Evolutionary conservation across 2,329 filamentous ascomycete species (phyloP).

Genomic region (Aaosphaeria pasadenensis): DNA sequence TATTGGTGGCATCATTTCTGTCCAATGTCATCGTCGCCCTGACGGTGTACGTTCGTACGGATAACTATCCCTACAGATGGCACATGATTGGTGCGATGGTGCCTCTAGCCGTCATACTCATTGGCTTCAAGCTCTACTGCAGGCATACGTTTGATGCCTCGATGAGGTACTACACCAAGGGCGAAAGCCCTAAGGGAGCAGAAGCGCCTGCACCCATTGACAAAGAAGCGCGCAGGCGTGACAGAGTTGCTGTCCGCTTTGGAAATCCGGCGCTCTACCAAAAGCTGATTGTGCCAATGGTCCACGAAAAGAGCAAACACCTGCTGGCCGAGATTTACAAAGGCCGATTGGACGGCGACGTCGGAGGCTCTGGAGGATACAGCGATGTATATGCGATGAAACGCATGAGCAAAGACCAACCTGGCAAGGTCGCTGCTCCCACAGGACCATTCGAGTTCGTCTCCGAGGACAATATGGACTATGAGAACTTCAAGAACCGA

Average conservation of each 20-base stretch:
- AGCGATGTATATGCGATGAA: conserved; percentile 80
- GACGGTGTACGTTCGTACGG: conserved; percentile 62
- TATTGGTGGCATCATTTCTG: conserved; percentile 77
- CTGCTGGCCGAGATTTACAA: conserved; percentile 82
- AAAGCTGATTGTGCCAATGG: conserved; percentile 90
- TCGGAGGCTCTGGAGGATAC: conserved; percentile 63
- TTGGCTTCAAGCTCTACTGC: conserved; percentile 87
- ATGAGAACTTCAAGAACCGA: conserved; percentile 86
- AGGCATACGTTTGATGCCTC: conserved; percentile 70
- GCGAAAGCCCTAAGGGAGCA: conserved; percentile 52
- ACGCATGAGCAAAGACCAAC: conserved; percentile 63
- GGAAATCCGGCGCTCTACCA: conserved; percentile 89
- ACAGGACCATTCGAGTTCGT: conserved; percentile 79
- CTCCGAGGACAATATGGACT: conserved; percentile 80
- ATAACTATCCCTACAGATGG: conserved; percentile 45
- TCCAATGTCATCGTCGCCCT: conserved; percentile 77
- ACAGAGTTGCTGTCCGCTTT: conserved; percentile 73
- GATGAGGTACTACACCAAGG: conserved; percentile 75
- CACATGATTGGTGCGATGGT: conserved; percentile 66
- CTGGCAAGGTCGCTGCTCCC: conserved; percentile 49
- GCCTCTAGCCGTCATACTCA: conserved; percentile 74
- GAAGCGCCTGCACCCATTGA: conserved; percentile 42
- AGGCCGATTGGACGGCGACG: conserved; percentile 68
- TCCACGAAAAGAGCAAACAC: conserved; percentile 85
- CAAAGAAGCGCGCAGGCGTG: conserved; percentile 50